Conservation (phyloP, 1,284 basidiomycete species). For the Cryptococcus sp. region DNA sequence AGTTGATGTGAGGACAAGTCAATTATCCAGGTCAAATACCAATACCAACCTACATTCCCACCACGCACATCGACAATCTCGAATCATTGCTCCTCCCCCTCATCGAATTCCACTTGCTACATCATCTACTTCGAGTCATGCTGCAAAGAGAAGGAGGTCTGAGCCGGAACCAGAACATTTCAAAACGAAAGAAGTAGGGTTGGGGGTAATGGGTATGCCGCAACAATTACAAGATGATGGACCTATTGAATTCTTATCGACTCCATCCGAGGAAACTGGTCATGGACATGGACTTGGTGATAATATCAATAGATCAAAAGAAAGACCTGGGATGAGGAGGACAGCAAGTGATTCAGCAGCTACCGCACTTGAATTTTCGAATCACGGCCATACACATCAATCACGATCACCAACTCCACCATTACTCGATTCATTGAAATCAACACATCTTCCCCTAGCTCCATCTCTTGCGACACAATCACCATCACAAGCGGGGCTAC, state of each 20-base stretch:
- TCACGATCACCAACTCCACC: not conserved
- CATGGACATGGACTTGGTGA: too few relatives aligned
- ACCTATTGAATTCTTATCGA: not conserved
- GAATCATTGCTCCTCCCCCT: too few relatives aligned
- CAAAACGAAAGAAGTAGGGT: not conserved
- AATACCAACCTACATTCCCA: too few relatives aligned
- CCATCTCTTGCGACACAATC: not conserved
- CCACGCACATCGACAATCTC: too few relatives aligned
- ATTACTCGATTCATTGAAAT: not conserved
- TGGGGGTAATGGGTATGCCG: not conserved
- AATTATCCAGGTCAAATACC: too few relatives aligned
- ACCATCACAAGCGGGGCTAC: too few relatives aligned
- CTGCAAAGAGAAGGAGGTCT: not conserved
- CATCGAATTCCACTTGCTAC: not conserved
- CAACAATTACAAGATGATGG: not conserved
- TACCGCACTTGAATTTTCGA: not conserved
- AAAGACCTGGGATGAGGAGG: not conserved
- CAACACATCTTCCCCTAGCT: not conserved
- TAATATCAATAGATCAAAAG: not conserved
- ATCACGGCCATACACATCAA: not conserved
- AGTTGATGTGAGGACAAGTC: not conserved
- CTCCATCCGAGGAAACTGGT: too few relatives aligned
- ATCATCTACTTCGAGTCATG: not conserved
- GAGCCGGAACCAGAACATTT: not conserved
- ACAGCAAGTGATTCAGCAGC: not conserved